phyloP scores from a whole-genome alignment of 345 rosid species.

The Camelina neglecta region DNA sequence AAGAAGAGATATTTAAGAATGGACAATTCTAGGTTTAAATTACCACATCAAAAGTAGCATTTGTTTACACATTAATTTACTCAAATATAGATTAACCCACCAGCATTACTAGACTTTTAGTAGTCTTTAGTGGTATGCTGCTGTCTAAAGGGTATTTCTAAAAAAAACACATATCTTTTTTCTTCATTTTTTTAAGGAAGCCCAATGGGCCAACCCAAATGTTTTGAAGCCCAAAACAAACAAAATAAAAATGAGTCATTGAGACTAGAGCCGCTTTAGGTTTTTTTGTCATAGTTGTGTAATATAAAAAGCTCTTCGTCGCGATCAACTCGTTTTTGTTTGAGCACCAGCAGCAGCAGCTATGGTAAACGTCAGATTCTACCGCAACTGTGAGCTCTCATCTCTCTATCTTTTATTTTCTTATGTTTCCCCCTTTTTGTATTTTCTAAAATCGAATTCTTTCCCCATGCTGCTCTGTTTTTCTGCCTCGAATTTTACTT shows the following conservation, averaged over 20 bases:
- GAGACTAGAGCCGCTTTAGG: slow-evolving; percentile 20
- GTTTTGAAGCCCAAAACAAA: not conserved
- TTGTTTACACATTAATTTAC: not conserved
- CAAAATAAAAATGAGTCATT: not conserved
- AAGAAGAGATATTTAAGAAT: too few species aligned
- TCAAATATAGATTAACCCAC: too few species aligned
- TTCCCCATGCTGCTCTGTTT: slow-evolving; percentile 1
- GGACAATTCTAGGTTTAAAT: too few species aligned
- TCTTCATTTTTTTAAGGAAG: too few species aligned
- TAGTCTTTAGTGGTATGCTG: not conserved
- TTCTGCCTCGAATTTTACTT: not conserved
- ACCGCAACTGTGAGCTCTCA: slow-evolving; percentile 49
- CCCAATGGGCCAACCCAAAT: not conserved
- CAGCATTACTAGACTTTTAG: not conserved
- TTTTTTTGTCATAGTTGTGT: slow-evolving; percentile 1
- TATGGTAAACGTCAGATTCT: slow-evolving; percentile 52
- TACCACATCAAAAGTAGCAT: not conserved
- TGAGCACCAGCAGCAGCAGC: slow-evolving; percentile 12
- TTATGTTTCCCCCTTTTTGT: not conserved
- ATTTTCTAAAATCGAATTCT: not conserved
- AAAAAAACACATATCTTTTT: too few species aligned
- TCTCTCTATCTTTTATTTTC: not conserved
- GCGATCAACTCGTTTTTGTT: slow-evolving; percentile 24
- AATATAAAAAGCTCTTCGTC: slow-evolving; percentile 2
- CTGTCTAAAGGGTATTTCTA: too few species aligned